Conservation (phyloP, 2,329 filamentous ascomycete genomes). For the Aspergillus sp. region DNA sequence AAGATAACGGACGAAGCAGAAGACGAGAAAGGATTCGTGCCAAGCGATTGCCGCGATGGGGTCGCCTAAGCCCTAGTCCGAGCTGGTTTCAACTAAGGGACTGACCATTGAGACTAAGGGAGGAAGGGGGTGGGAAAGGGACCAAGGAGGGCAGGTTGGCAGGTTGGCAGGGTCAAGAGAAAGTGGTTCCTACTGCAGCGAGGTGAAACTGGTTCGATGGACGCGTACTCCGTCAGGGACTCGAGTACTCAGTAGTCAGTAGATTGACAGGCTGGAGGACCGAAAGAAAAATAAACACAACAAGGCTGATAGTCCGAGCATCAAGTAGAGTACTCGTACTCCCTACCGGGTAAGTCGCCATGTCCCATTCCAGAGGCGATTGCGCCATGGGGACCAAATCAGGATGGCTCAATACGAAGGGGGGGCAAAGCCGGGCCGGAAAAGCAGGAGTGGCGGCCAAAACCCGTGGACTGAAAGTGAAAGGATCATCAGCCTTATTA, state of each 20-base stretch:
- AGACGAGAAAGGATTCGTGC: neutral
- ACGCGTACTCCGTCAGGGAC: too few species aligned
- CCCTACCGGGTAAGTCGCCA: too few species aligned
- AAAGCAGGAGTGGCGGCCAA: neutral
- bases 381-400: slow-evolving; percentile 1
- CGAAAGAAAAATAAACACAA: neutral
- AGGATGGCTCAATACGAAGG: neutral
- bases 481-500: neutral
- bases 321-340: neutral
- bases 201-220: neutral
- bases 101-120: neutral
- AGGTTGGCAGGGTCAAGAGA: too few species aligned
- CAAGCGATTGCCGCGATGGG: neutral
- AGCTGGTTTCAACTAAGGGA: neutral
- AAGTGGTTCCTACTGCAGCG: neutral
- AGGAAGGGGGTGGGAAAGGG: neutral
- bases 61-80: neutral
- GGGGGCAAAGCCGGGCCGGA: neutral
- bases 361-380: neutral
- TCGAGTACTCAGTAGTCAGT: too few species aligned
- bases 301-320: neutral
- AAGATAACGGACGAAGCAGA: neutral
- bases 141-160: neutral
- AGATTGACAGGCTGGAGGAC: too few species aligned
- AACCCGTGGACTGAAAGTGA: neutral